Base-by-base conservation (phyloP, 2,329 filamentous ascomycete species). In the Claviceps purpurea region DNA sequence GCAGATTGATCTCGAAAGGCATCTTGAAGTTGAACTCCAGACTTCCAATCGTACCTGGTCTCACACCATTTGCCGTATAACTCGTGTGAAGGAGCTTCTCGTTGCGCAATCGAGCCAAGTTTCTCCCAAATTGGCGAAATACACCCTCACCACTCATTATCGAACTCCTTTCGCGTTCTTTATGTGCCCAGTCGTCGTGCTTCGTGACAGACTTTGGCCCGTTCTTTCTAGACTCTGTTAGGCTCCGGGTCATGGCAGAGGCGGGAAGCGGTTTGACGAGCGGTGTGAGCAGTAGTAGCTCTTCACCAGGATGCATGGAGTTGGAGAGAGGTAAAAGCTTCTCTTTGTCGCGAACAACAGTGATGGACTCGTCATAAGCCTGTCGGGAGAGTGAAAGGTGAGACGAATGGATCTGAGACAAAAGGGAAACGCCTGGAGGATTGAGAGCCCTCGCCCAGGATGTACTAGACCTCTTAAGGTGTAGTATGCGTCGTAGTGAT, bases 91-190 rank as follows among this genome's bases (percentile, higher is more conserved):
- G 72, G 5, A 96, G 80, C 61, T 93, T 87, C 20, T 90, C 89
- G 59, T 87, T 89, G 22, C 90, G 77, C 57, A 89, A 86, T 50
- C 91, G 78, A 11, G 91, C 90, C n/a, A 97, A 72, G 6, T 87
- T 88, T 59, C 88, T 81, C 1, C 91, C 91, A 24, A 97, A 76
- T 63, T 95, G 89, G 59, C 89, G 78, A 61, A 97, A 97, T 0
- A 97, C 89, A 34, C 87, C 84, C 68, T 97, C 91, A 30, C 91
- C 91, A 58, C 87, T 95, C 84, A 95, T 89, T 20, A 95, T 77
- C 56, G 81, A 67, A 51, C 77, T 70, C 59, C 79, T 65, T 69
- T 82, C 71, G 22, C 64, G 65, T 26, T 81, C 70, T 72, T 82
- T 61, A 70, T 76, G 82, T 54, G 65, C 56, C 74, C 75, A 80